A percentile compares a stretch with the other conserved stretches of the same genome.
Conservation (phyloP, 148 eudicot species). For the Rhododendron simsii region DNA sequence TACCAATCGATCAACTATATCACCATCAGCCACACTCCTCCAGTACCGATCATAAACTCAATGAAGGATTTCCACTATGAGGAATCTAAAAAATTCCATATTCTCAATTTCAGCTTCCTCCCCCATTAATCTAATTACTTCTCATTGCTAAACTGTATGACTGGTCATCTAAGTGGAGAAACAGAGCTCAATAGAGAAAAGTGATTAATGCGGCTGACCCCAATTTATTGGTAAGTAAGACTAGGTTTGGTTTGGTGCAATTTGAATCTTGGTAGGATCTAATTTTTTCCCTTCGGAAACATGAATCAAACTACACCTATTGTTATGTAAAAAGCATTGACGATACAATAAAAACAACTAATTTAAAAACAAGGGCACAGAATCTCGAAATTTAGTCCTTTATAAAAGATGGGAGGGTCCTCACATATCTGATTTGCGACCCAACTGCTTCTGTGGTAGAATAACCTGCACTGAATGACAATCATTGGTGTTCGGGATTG, state of each 20-base stretch:
- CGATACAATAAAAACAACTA: not conserved
- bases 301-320: not conserved
- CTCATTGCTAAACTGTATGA: not conserved
- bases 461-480: conserved; percentile 92
- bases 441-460: conserved; percentile 94
- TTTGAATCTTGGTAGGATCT: not conserved
- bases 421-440: conserved; percentile 94
- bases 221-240: not conserved
- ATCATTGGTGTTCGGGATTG: conserved; percentile 83
- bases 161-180: not conserved
- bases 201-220: not conserved
- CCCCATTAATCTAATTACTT: not conserved
- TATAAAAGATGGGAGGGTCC: conserved; percentile 19
- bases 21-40: not conserved
- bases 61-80: not conserved
- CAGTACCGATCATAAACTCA: not conserved
- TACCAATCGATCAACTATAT: not conserved
- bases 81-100: not conserved
- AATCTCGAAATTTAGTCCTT: not conserved
- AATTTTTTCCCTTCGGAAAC: not conserved
- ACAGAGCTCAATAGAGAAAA: not conserved
- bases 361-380: not conserved
- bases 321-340: not conserved
- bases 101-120: not conserved
- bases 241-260: not conserved